Evolutionary conservation across 352 stramenopile species (phyloP).

Genomic region (Phytophthora crassamura): DNA sequence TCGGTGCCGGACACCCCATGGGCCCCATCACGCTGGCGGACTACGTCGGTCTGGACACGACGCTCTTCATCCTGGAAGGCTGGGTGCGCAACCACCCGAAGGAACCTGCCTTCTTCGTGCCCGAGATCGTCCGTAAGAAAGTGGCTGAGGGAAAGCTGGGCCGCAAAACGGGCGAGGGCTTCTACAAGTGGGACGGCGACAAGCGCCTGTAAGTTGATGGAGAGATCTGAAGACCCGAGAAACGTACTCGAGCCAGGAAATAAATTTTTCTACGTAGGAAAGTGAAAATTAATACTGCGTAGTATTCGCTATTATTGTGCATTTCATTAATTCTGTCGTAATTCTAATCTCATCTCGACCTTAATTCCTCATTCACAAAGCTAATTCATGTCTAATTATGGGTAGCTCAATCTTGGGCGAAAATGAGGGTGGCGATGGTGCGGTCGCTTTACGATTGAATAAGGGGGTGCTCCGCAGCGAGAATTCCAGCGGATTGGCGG

Average conservation of each 20-base stretch:
- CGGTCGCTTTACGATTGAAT: too few species aligned
- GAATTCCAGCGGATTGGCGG: too few species aligned
- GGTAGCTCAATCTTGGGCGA: too few species aligned
- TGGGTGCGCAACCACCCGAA: constrained; percentile 97
- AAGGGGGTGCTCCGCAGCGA: too few species aligned
- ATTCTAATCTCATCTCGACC: too few species aligned
- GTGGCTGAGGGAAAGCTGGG: constrained; percentile 95
- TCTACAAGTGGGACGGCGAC: constrained; percentile 94
- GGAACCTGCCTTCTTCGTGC: constrained; percentile 96
- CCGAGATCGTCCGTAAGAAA: constrained; percentile 91
- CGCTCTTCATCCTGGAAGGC: constrained; percentile 95
- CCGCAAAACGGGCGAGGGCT: constrained; percentile 96
- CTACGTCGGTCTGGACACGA: constrained; percentile 98
- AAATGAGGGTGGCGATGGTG: too few species aligned
- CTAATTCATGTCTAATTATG: too few species aligned
- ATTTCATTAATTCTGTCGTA: too few species aligned
- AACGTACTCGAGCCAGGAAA: constrained; percentile 1
- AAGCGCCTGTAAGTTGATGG: constrained; percentile 65
- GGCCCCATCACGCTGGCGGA: constrained; percentile 94
- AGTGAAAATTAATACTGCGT: too few species aligned
- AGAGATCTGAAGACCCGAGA: neutral
- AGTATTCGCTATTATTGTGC: too few species aligned
- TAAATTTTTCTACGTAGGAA: constrained; percentile 12
- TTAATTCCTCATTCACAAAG: too few species aligned
- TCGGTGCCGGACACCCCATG: constrained; percentile 98